phyloP scores from a whole-genome alignment of 2,329 filamentous ascomycete species.

The Neofusicoccum kwambonambiense region DNA sequence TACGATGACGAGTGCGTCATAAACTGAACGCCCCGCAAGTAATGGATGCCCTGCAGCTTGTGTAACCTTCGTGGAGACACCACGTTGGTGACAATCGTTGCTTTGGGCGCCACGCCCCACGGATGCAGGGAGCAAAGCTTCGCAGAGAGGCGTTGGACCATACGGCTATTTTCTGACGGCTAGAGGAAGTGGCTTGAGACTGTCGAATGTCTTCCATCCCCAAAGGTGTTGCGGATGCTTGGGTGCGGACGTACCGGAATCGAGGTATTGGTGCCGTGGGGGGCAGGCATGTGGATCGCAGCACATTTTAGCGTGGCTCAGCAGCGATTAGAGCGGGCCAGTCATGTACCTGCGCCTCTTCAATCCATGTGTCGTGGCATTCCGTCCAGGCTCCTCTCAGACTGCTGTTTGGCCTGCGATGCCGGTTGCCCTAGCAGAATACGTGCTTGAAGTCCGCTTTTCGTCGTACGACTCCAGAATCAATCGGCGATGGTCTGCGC shows the following conservation, averaged over 20 bases:
- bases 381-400: not conserved
- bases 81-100: not conserved
- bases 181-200: not conserved
- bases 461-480: not conserved
- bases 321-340: not conserved
- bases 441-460: not conserved
- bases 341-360: not conserved
- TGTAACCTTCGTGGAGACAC: not conserved
- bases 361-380: not conserved
- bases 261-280: not conserved
- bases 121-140: not conserved
- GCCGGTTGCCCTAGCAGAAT: not conserved
- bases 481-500: slow-evolving; percentile 6
- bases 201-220: not conserved
- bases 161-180: too few relatives aligned
- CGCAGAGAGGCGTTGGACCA: not conserved
- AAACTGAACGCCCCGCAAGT: not conserved
- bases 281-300: not conserved
- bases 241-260: not conserved
- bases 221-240: not conserved
- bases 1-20: not conserved
- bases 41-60: not conserved
- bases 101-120: not conserved
- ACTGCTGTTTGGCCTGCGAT: not conserved
- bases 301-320: not conserved